phyloP scores from a whole-genome alignment of 768 basidiomycete genomes.

The Kwoniella bestiolae region DNA sequence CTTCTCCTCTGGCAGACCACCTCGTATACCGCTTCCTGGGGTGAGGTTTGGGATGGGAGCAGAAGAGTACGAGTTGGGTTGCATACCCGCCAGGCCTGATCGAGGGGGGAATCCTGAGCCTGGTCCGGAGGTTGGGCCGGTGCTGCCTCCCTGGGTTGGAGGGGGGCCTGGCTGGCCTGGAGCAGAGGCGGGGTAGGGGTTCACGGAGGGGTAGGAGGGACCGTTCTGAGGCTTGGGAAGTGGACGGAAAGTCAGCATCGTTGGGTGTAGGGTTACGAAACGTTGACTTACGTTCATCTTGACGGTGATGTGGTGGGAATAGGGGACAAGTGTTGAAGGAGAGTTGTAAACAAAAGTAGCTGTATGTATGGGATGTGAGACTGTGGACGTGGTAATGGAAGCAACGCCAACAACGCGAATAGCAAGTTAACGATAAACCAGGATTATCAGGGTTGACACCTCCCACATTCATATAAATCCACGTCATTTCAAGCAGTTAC shows the following conservation, averaged over 20 bases:
- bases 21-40: slow-evolving; percentile 39
- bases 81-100: slow-evolving; percentile 51
- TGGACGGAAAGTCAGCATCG: background rate
- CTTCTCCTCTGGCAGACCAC: slow-evolving; percentile 54
- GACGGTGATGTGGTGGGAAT: background rate
- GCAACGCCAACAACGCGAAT: background rate
- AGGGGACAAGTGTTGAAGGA: background rate
- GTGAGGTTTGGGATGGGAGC: slow-evolving; percentile 37
- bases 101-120: slow-evolving; percentile 55
- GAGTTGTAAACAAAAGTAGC: background rate
- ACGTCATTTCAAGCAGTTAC: background rate
- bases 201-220: slow-evolving; percentile 16
- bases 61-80: slow-evolving; percentile 36
- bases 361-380: too few relatives aligned
- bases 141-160: background rate
- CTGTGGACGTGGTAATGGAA: background rate
- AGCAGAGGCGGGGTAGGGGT: slow-evolving; percentile 13
- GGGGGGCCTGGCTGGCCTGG: slow-evolving; percentile 27
- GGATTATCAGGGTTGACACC: background rate
- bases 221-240: slow-evolving; percentile 5
- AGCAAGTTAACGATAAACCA: background rate
- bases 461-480: too few relatives aligned
- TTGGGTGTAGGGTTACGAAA: background rate
- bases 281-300: slow-evolving; percentile 15
- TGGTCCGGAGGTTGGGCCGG: slow-evolving; percentile 40